Evolutionary conservation across 2,329 filamentous ascomycete species (phyloP), one percentile per base, ranked within the genome.

Genomic region (Hortaea sp.): DNA sequence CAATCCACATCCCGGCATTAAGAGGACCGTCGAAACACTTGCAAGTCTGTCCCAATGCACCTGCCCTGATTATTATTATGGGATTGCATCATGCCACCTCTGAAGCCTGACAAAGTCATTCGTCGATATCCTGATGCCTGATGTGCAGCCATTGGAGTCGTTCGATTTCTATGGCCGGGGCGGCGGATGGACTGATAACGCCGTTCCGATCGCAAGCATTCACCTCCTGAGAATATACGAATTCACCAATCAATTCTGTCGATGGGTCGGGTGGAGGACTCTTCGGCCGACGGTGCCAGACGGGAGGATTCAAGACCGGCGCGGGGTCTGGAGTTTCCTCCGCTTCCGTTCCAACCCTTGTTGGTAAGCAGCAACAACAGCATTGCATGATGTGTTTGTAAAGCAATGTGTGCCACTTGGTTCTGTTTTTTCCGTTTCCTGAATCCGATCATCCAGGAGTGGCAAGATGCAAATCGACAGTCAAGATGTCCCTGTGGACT

Each of bases 341-440:
- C 43, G 28, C 9, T 13, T 41, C 43, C 43, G 43, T 45, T 45
- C 43, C 27, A 40, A 7, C 27, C 28, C 29, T 35, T 35, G 32
- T 35, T 35, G 32, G 35, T 45, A 41, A 45, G 31, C 43, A 45
- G 12, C 38, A 30, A 41, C 35, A 38, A 41, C 27, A 35, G 13
- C 32, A 35, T 35, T 35, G 32, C 20, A 20, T 20, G 20, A 20
- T 20, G 2, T 4, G 20, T 20, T 20, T 20, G 20, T 20, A 20
- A 20, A 20, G 20, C 20, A 20, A 4, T 20, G 20, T 20, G 20
- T 20, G 20, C 20, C 20, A 20, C 20, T 20, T 20, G 20, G 20
- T 20, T 20, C 20, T 20, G 20, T 20, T 20, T 20, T 20, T 20
- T 2, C 2, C 20, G 20, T 20, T 20, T 20, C 20, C 20, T 20